Evolutionary conservation across 768 basidiomycete genomes (phyloP).

Genomic region (Lentinula boryana): DNA sequence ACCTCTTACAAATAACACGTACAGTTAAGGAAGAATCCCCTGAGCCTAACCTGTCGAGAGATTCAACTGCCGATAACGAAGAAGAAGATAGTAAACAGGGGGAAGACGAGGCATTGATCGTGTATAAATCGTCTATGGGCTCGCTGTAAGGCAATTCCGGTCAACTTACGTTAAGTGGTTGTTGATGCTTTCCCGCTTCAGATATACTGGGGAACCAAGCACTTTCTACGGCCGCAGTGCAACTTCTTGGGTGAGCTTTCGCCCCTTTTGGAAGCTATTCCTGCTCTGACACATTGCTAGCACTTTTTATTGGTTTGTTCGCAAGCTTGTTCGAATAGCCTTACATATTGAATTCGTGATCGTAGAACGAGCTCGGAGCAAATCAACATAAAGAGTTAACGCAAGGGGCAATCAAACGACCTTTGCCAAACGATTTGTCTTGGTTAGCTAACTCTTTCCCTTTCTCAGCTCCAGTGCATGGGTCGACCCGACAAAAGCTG

Average conservation of each 20-base stretch:
- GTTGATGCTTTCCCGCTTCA: conserved; percentile 40
- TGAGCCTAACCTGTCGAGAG: conserved; percentile 19
- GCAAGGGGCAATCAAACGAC: conserved; percentile 23
- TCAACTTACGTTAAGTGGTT: background rate
- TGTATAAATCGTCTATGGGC: conserved; percentile 37
- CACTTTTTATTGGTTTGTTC: conserved; percentile 57
- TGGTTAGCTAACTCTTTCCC: conserved; percentile 61
- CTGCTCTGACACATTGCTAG: conserved; percentile 21
- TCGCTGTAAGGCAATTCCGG: conserved; percentile 5
- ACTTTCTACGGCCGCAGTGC: conserved; percentile 62
- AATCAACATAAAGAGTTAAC: conserved; percentile 42
- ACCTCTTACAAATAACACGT: conserved; percentile 58
- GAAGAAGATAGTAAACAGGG: conserved; percentile 46
- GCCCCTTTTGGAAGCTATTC: background rate
- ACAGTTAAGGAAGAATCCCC: conserved; percentile 55
- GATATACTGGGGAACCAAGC: conserved; percentile 49
- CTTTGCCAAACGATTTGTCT: conserved; percentile 45
- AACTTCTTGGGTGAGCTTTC: conserved; percentile 56
- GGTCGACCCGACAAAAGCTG: conserved; percentile 38
- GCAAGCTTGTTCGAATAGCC: background rate
- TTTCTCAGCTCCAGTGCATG: conserved; percentile 37
- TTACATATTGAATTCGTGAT: conserved; percentile 4
- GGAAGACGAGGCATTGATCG: conserved; percentile 48
- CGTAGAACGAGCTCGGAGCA: conserved; percentile 51
- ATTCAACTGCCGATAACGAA: conserved; percentile 17